Evolutionary conservation across 164 flowering plant species (phyloP).

Genomic region (Stephania yunnanensis): DNA sequence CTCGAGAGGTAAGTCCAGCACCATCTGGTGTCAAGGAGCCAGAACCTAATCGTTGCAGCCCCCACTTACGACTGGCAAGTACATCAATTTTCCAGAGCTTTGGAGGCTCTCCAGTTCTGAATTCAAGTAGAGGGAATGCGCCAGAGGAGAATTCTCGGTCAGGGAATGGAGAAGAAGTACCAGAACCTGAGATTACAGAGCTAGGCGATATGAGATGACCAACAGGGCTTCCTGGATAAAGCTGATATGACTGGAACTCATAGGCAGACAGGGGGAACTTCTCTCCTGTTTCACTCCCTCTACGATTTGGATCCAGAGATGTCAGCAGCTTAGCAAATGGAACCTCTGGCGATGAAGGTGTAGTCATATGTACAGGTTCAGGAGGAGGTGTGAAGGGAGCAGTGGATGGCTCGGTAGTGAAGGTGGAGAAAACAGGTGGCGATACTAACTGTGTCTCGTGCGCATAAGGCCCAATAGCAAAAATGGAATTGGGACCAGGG

Average conservation of each 20-base stretch:
- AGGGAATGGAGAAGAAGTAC: constrained; percentile 83
- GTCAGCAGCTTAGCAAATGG: constrained; percentile 79
- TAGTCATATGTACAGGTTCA: constrained; percentile 82
- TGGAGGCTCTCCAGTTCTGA: constrained; percentile 52
- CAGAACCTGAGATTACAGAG: constrained; percentile 81
- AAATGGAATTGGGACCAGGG: constrained; percentile 74
- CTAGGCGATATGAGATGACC: constrained; percentile 92
- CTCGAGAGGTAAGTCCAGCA: constrained; percentile 29
- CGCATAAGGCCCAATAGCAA: constrained; percentile 95
- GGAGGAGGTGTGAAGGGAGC: constrained; percentile 97
- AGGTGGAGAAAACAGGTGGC: constrained; percentile 90
- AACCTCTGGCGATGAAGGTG: constrained; percentile 98
- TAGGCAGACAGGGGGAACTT: constrained; percentile 45
- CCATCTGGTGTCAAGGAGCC: constrained; percentile 46
- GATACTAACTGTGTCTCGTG: constrained; percentile 93
- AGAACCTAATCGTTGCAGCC: constrained; percentile 42
- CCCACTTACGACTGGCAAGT: constrained; percentile 53
- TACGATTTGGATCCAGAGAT: constrained; percentile 42
- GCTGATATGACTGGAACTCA: constrained; percentile 84
- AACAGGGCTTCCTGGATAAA: constrained; percentile 91
- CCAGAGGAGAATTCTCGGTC: constrained; percentile 50
- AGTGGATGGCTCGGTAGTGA: constrained; percentile 93
- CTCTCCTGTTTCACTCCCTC: constrained; percentile 29
- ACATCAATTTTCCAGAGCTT: constrained; percentile 55
- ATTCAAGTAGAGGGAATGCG: constrained; percentile 37